A percentile compares a stretch with the other conserved stretches of the same genome.
Conservation (phyloP, 805 yeast species). For the Priceomyces fermenticarens region DNA sequence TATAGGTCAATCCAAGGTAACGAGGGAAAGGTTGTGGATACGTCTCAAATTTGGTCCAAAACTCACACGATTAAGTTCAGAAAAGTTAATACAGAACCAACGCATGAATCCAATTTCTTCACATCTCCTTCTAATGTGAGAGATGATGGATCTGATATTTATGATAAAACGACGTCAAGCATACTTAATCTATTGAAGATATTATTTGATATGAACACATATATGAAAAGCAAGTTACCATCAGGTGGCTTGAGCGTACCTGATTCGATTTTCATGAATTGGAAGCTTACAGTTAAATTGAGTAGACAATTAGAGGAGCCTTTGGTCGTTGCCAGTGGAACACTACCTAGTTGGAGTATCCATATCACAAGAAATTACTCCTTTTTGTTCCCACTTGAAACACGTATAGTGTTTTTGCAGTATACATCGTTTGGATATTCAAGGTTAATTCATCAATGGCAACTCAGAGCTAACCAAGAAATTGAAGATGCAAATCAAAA, state of each 20-base stretch:
- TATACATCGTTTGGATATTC: conserved; percentile 91
- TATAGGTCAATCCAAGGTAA: conserved; percentile 46
- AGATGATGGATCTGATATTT: conserved; percentile 18
- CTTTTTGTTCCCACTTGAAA: conserved; percentile 80
- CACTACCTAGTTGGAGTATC: conserved; percentile 82
- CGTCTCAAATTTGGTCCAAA: conserved; percentile 56
- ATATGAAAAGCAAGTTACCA: conserved; percentile 15
- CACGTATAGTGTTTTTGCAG: conserved; percentile 73
- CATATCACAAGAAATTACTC: conserved; percentile 71
- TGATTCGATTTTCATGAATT: conserved; percentile 53
- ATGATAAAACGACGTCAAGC: conserved; percentile 28
- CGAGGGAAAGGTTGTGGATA: conserved; percentile 40
- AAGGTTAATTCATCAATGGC: conserved; percentile 78
- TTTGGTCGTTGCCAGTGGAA: conserved; percentile 78
- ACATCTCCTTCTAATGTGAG: conserved; percentile 9
- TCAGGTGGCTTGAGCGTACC: conserved; percentile 17
- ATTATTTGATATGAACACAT: conserved; percentile 39
- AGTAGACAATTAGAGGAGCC: conserved; percentile 89
- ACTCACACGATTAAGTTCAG: conserved; percentile 51
- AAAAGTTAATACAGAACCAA: conserved; percentile 19
- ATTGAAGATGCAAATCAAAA: conserved; percentile 26
- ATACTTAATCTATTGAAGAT: conserved; percentile 49
- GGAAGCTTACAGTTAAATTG: conserved; percentile 81
- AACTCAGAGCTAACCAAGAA: conserved; percentile 40
- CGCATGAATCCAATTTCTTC: neutral